Evolutionary conservation across 2,329 filamentous ascomycete species (phyloP).

Genomic region (Coniochaeta sp.): DNA sequence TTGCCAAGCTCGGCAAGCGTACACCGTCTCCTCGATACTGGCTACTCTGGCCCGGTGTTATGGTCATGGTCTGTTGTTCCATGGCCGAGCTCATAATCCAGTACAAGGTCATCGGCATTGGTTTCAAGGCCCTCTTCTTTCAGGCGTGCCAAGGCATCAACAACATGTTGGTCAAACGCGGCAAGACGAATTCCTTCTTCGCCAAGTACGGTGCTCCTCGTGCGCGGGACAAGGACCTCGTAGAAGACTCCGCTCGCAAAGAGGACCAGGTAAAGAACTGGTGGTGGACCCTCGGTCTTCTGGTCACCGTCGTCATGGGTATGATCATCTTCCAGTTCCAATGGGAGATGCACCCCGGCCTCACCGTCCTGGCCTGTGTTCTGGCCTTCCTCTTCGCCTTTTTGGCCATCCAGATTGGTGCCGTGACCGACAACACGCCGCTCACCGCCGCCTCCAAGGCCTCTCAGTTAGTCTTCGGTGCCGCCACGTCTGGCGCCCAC

Average conservation of each 20-base stretch:
- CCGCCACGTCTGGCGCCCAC: conserved; percentile 48
- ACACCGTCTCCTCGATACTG: conserved; percentile 30
- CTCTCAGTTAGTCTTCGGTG: conserved; percentile 60
- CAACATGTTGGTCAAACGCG: conserved; percentile 24
- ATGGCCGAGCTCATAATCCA: conserved; percentile 30
- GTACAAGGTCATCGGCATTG: conserved; percentile 28
- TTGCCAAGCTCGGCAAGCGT: conserved; percentile 21
- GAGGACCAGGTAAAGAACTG: conserved; percentile 42
- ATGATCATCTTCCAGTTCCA: conserved; percentile 43
- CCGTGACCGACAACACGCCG: conserved; percentile 54
- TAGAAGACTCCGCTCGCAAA: conserved; percentile 40
- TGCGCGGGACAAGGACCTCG: conserved; percentile 20
- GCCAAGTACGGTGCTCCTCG: conserved; percentile 27
- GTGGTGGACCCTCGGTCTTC: conserved; percentile 42
- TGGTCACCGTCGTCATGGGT: conserved; percentile 40
- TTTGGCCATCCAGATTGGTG: conserved; percentile 52
- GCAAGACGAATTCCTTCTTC: conserved; percentile 34
- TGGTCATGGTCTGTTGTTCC: conserved; percentile 31
- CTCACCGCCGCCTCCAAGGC: conserved; percentile 61
- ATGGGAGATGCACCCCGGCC: conserved; percentile 48
- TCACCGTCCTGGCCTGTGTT: conserved; percentile 47
- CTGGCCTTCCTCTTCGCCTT: conserved; percentile 55
- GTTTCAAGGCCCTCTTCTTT: conserved; percentile 38
- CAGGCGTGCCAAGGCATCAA: conserved; percentile 35
- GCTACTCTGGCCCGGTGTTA: conserved; percentile 33